Percentiles rank a stretch among this genome's conserved stretches.
Conservation (phyloP, 352 stramenopile species). For the Phytophthora macrochlamydospora region DNA sequence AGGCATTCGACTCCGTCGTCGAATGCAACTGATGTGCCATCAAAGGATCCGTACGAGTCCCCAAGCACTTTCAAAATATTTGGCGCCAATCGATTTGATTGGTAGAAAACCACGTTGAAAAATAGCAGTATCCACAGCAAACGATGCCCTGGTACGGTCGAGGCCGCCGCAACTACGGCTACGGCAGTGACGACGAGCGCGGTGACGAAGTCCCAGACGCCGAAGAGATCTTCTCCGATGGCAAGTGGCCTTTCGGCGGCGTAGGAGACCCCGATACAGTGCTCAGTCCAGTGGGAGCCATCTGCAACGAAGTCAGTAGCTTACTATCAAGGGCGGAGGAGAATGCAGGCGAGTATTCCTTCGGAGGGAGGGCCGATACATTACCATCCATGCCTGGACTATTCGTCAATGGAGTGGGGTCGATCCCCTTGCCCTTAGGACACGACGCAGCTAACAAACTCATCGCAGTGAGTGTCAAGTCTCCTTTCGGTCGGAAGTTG, state of each 20-base stretch:
- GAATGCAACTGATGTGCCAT: too few species aligned
- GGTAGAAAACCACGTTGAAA: too few species aligned
- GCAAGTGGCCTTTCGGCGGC: constrained; percentile 1
- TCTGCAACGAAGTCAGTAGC: constrained; percentile 6
- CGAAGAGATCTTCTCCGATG: not conserved
- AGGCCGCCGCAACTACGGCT: not conserved
- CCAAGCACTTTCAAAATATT: not conserved
- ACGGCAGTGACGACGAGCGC: constrained; percentile 1
- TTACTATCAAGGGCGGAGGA: not conserved
- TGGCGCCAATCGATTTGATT: not conserved
- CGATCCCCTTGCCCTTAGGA: constrained; percentile 10
- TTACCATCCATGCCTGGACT: constrained; percentile 7
- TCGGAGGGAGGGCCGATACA: not conserved
- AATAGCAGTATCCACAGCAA: not conserved
- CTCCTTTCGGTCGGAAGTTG: constrained; percentile 4
- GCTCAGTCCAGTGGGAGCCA: not conserved
- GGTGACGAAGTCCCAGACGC: not conserved
- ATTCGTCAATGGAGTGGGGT: constrained; percentile 7
- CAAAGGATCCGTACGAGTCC: too few species aligned
- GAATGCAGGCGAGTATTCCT: constrained; percentile 7
- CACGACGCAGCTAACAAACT: constrained; percentile 4
- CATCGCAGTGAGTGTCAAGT: constrained; percentile 21
- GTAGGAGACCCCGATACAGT: not conserved
- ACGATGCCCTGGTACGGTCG: not conserved
- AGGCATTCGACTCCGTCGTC: too few species aligned